Conservation (phyloP, 2,329 filamentous ascomycete genomes). For the Hymenoscyphus salicellus region DNA sequence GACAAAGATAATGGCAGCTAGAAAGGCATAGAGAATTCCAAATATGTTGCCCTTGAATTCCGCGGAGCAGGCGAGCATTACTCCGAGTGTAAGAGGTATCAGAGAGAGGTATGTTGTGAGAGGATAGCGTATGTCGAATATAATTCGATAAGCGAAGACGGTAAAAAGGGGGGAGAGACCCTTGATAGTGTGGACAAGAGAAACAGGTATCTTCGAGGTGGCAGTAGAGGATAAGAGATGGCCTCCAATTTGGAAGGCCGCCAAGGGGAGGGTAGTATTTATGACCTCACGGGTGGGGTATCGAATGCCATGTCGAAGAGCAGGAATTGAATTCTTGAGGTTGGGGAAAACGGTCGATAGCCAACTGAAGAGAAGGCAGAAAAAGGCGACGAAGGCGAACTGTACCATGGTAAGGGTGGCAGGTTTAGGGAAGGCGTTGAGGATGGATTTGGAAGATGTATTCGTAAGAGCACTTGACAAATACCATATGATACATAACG, state of each 20-base stretch:
- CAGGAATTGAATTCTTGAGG: slow-evolving; percentile 69
- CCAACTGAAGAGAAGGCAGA: slow-evolving; percentile 78
- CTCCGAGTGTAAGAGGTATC: slow-evolving; percentile 87
- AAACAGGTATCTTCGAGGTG: slow-evolving; percentile 92
- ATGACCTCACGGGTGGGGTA: slow-evolving; percentile 78
- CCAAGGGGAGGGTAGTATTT: slow-evolving; percentile 82
- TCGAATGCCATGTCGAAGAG: slow-evolving; percentile 79
- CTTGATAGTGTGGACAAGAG: slow-evolving; percentile 97
- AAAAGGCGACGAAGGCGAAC: slow-evolving; percentile 87
- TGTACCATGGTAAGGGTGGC: slow-evolving; percentile 89
- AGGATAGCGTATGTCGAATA: slow-evolving; percentile 87
- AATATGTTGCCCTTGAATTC: slow-evolving; percentile 85
- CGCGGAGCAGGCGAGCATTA: slow-evolving; percentile 92
- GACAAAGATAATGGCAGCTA: slow-evolving; percentile 91
- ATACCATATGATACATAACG: slow-evolving; percentile 89
- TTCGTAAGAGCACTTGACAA: slow-evolving; percentile 93
- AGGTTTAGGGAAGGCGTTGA: slow-evolving; percentile 86
- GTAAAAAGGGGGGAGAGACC: slow-evolving; percentile 94
- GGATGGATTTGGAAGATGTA: slow-evolving; percentile 94
- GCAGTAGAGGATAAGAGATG: slow-evolving; percentile 93
- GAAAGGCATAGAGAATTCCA: slow-evolving; percentile 83
- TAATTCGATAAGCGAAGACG: slow-evolving; percentile 83
- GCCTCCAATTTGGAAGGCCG: slow-evolving; percentile 87
- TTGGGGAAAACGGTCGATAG: slow-evolving; percentile 69
- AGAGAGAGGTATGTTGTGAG: slow-evolving; percentile 82